Base-by-base conservation (phyloP, 2,329 filamentous ascomycete species). In the Phoma sp. region DNA sequence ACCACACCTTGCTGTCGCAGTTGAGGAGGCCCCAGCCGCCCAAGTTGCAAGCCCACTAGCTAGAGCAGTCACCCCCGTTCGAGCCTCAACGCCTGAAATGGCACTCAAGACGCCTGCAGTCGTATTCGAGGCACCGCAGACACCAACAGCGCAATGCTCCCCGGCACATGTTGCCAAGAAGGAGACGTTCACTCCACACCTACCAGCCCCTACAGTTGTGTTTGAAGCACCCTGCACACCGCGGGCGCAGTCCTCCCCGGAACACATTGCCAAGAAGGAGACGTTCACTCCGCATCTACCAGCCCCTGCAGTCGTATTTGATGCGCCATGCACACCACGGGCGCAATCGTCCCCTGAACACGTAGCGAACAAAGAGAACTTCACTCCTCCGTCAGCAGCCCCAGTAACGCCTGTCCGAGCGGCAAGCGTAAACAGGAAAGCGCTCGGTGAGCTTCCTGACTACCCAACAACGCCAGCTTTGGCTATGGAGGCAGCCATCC, bases 401-500 rank as follows among this genome's bases (percentile, higher is more conserved):
- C 54, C 48, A 9, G 48, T 51, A 22, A 57, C 54, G 24, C 54
- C 54, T 31, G 54, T 57, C 6, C 54, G 48, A n/a, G 47, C 48
- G 17, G 35, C 58, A n/a, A 57, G 49, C 22, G 54, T 55, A 2
- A 53, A 54, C 45, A 47, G 55, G 40, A 53, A 37, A 25, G 55
- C 43, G 31, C 31, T 58, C 12, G 51, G 46, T 22, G 55, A 58
- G 31, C 51, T 63, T n/a, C 45, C 55, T 25, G 46, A 51, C 22
- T 68, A 65, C 40, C 65, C 65, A 12, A 64, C 59, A 24, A 69
- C 64, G 9, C 66, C 66, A 31, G 60, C 64, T 2, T 38, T 64
- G 43, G 64, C 58, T 6, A 60, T 68, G n/a, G 66, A 69, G 44
- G 60, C 62, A 38, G 66, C 66, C 15, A 57, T 69, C 13, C 66